Conservation (phyloP, 2,329 filamentous ascomycete genomes). For the Beauveria bassiana region DNA sequence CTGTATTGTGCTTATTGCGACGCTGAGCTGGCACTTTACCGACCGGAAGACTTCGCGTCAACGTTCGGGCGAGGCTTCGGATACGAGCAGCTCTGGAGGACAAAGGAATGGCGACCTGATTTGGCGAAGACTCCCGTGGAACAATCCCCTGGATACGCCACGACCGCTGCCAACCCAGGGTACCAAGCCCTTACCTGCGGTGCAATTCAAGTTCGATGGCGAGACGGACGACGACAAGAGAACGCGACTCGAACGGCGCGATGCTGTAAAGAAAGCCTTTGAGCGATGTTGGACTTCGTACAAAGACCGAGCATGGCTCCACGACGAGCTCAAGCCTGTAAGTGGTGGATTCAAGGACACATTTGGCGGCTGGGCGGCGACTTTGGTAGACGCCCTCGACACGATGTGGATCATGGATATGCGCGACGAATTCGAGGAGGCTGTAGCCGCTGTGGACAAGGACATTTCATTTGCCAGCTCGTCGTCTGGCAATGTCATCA, state of each 20-base stretch:
- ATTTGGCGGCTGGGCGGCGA: conserved; percentile 50
- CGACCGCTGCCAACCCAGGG: conserved; percentile 1
- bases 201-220: conserved; percentile 8
- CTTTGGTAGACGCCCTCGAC: conserved; percentile 52
- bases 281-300: conserved; percentile 42
- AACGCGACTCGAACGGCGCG: conserved; percentile 27
- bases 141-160: conserved; percentile 1
- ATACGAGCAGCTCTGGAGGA: background rate
- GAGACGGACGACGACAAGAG: conserved; percentile 15
- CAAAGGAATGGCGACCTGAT: background rate
- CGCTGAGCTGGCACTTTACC: background rate
- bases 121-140: conserved; percentile 8
- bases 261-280: conserved; percentile 36
- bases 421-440: conserved; percentile 46
- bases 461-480: conserved; percentile 44
- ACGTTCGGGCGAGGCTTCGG: background rate
- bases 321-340: conserved; percentile 44
- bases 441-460: conserved; percentile 37
- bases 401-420: conserved; percentile 57
- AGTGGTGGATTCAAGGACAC: conserved; percentile 37
- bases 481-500: conserved; percentile 31
- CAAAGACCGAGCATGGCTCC: conserved; percentile 42
- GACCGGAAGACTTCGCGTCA: background rate
- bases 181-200: background rate
- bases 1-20: background rate